A percentile compares a stretch with the other conserved stretches of the same genome.
Conservation (phyloP, 73 alveolate species). For the Tetrahymena thermophila region DNA sequence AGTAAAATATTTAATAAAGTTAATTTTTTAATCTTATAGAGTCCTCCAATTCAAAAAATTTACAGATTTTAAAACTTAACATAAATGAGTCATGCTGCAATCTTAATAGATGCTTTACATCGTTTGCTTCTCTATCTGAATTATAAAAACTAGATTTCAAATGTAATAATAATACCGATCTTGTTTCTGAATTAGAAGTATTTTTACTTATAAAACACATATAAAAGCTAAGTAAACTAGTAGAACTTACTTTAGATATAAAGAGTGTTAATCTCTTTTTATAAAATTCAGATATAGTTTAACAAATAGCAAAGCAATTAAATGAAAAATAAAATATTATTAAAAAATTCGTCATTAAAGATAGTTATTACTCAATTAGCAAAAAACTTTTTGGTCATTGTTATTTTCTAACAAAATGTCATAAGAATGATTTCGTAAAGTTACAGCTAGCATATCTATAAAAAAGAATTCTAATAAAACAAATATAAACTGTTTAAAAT, state of each 20-base stretch:
- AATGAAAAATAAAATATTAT: background rate
- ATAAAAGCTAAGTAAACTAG: background rate
- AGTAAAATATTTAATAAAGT: background rate
- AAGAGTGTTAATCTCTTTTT: background rate
- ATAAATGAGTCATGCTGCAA: background rate
- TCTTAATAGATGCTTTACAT: background rate
- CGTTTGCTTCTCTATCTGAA: background rate
- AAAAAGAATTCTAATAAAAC: background rate
- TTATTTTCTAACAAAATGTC: background rate
- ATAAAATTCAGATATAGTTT: background rate
- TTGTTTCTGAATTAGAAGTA: background rate
- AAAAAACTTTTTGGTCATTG: background rate
- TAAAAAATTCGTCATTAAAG: background rate
- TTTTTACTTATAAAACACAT: background rate
- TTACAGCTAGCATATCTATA: background rate
- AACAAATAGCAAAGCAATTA: background rate
- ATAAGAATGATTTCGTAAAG: background rate
- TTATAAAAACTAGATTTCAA: background rate
- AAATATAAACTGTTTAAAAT: background rate
- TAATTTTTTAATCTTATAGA: background rate
- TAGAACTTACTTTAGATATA: background rate
- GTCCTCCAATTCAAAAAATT: background rate
- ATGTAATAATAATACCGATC: background rate
- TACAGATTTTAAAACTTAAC: background rate
- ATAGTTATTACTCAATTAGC: background rate